These are phyloP conservation scores for Aaosphaeria arxii DNA, from an alignment of 2,329 filamentous ascomycete species.

Conservation along the genomic window DNA sequence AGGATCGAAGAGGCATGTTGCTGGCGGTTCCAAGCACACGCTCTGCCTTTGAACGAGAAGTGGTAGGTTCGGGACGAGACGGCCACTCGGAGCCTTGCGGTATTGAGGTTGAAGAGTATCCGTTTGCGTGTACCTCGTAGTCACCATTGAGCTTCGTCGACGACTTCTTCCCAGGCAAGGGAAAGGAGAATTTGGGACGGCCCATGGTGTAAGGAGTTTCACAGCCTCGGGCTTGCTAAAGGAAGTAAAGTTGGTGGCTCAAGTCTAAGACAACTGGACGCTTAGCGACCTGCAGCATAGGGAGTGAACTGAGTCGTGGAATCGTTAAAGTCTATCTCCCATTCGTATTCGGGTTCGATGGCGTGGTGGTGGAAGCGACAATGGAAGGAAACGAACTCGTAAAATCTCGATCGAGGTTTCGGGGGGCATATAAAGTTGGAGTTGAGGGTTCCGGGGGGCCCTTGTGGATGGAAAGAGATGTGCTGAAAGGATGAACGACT, in stretches of 20 bases:
- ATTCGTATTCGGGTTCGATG: slow-evolving; percentile 10
- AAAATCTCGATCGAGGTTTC: too few species aligned
- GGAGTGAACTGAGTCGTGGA: slow-evolving; percentile 22
- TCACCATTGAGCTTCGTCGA: slow-evolving; percentile 9
- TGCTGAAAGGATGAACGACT: too few species aligned
- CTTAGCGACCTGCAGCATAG: slow-evolving; percentile 17
- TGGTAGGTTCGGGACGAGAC: slow-evolving; percentile 14
- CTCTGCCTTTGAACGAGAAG: slow-evolving; percentile 30
- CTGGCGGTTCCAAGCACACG: slow-evolving; percentile 36
- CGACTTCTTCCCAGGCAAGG: slow-evolving; percentile 30
- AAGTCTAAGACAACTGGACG: slow-evolving; percentile 19
- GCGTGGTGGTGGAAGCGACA: slow-evolving; percentile 3
- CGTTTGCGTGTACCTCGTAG: slow-evolving; percentile 2
- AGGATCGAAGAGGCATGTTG: slow-evolving; percentile 19
- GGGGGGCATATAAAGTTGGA: too few species aligned
- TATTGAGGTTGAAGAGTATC: slow-evolving; percentile 7
- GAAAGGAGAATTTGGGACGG: slow-evolving; percentile 36
- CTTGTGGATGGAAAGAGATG: too few species aligned
- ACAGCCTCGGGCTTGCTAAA: background rate
- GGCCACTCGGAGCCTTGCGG: slow-evolving; percentile 15
- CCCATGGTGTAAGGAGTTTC: slow-evolving; percentile 20
- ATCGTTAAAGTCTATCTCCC: background rate
- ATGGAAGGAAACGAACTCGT: too few species aligned
- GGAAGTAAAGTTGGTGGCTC: slow-evolving; percentile 18
- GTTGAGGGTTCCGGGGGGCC: too few species aligned